These are phyloP conservation scores for Misopates orontium DNA, from an alignment of 257 asterid genomes.

Conservation along the genomic window DNA sequence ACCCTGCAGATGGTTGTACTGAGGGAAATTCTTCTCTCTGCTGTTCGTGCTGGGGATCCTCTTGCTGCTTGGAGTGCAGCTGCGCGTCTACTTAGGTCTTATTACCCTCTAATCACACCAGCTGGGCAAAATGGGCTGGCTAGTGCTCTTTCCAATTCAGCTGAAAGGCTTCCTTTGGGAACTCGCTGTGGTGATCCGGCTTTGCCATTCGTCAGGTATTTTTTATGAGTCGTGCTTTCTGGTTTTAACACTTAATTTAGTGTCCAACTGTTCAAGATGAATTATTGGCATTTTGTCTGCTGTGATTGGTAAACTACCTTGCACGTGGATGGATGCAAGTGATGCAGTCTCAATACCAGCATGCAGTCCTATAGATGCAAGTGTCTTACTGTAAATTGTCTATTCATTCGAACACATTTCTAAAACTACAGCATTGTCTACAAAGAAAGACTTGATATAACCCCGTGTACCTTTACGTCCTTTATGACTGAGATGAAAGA, in stretches of 20 bases:
- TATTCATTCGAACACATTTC: not conserved
- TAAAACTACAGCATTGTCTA: not conserved
- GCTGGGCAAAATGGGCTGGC: slow-evolving; percentile 97
- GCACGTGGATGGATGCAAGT: slow-evolving; percentile 17
- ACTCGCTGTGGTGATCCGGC: slow-evolving; percentile 97
- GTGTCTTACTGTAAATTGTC: not conserved
- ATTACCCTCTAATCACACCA: slow-evolving; percentile 95
- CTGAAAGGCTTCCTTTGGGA: slow-evolving; percentile 94
- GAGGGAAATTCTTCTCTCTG: slow-evolving; percentile 91
- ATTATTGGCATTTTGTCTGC: slow-evolving; percentile 2
- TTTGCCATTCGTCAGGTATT: slow-evolving; percentile 89
- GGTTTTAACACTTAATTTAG: slow-evolving; percentile 23
- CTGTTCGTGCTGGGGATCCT: slow-evolving; percentile 98
- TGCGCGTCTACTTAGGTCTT: slow-evolving; percentile 94
- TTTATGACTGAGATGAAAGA: too few relatives aligned
- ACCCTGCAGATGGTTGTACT: slow-evolving; percentile 98
- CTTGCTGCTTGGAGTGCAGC: slow-evolving; percentile 99
- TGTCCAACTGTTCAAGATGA: slow-evolving; percentile 12
- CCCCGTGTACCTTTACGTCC: too few relatives aligned
- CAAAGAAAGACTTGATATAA: slow-evolving; percentile 1
- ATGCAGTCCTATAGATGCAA: too few relatives aligned
- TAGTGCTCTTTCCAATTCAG: slow-evolving; percentile 78
- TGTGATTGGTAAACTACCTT: slow-evolving; percentile 16
- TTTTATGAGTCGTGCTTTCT: slow-evolving; percentile 26
- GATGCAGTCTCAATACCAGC: too few relatives aligned